These are phyloP conservation scores for Fusarium tuaranense DNA, from an alignment of 2,329 filamentous ascomycete species.

Conservation along the genomic window DNA sequence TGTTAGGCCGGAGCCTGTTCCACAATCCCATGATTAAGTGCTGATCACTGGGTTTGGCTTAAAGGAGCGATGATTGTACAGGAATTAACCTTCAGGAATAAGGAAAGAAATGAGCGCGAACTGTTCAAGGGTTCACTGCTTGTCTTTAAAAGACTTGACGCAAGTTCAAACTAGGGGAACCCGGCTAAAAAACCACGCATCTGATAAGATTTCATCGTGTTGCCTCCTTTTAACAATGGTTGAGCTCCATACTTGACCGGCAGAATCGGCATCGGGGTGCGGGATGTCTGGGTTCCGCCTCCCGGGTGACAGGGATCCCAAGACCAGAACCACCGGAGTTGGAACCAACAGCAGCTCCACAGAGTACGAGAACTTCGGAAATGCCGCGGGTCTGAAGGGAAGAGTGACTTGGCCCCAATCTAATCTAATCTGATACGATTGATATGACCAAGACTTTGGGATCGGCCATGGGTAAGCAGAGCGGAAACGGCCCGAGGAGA, in stretches of 20 bases:
- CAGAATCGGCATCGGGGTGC: constrained; percentile 28
- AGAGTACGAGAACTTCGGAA: constrained; percentile 3
- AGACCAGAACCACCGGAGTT: not conserved
- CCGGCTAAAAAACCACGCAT: constrained; percentile 29
- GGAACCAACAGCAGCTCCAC: constrained; percentile 13
- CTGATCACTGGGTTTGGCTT: not conserved
- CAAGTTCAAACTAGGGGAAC: constrained; percentile 11
- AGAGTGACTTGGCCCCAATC: constrained; percentile 11
- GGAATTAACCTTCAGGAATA: not conserved
- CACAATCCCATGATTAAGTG: constrained; percentile 16
- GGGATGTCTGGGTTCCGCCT: constrained; percentile 11
- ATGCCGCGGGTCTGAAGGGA: not conserved
- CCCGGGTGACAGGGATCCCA: constrained; percentile 8
- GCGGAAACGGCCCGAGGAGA: constrained; percentile 12
- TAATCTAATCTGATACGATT: constrained; percentile 39
- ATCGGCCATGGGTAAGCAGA: not conserved
- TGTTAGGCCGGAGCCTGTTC: constrained; percentile 15
- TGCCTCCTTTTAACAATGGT: constrained; percentile 15
- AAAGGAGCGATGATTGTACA: not conserved
- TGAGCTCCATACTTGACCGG: constrained; percentile 10
- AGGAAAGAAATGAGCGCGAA: not conserved
- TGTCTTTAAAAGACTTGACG: not conserved
- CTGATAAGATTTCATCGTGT: constrained; percentile 36
- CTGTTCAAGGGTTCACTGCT: not conserved
- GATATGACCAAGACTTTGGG: constrained; percentile 7